These are phyloP conservation scores for Naganishia sp. DNA, from an alignment of 1,284 basidiomycete species.

Conservation along the genomic window DNA sequence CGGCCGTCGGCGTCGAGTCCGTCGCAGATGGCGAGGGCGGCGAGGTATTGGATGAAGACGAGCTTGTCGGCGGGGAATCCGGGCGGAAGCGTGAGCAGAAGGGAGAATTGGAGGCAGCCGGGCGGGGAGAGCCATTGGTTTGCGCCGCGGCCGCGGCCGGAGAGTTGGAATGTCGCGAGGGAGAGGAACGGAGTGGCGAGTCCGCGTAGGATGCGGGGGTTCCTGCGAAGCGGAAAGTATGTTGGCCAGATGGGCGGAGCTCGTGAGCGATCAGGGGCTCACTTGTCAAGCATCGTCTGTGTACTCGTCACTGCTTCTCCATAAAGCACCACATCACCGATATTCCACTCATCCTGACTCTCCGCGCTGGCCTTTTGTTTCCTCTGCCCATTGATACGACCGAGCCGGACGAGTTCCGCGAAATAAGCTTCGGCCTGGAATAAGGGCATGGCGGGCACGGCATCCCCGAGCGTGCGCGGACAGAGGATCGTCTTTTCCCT, in stretches of 20 bases:
- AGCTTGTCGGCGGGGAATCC: constrained; percentile 67
- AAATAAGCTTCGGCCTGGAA: constrained; percentile 57
- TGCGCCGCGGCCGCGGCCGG: constrained; percentile 82
- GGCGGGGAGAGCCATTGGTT: constrained; percentile 93
- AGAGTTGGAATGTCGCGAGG: constrained; percentile 81
- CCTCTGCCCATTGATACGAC: constrained; percentile 38
- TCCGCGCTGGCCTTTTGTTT: constrained; percentile 14
- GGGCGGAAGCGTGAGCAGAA: constrained; percentile 66
- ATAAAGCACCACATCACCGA: constrained; percentile 80
- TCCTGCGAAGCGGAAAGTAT: constrained; percentile 58
- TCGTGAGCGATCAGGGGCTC: constrained; percentile 42
- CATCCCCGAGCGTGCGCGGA: constrained; percentile 23
- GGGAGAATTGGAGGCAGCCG: constrained; percentile 84
- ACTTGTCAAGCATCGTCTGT: constrained; percentile 93
- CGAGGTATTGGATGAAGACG: constrained; percentile 95
- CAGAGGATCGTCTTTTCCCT: constrained; percentile 7
- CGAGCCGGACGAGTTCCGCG: constrained; percentile 46
- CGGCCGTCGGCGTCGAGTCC: constrained; percentile 62
- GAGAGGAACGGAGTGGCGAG: constrained; percentile 74
- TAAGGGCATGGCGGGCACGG: constrained; percentile 53
- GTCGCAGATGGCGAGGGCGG: constrained; percentile 84
- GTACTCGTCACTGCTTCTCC: constrained; percentile 90
- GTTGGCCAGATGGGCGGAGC: background rate
- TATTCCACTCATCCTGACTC: constrained; percentile 56
- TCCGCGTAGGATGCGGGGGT: constrained; percentile 67